Evolutionary conservation across 108 stramenopile species (phyloP), one percentile per base, ranked within the genome.

Genomic region (Epithemia pelagica): DNA sequence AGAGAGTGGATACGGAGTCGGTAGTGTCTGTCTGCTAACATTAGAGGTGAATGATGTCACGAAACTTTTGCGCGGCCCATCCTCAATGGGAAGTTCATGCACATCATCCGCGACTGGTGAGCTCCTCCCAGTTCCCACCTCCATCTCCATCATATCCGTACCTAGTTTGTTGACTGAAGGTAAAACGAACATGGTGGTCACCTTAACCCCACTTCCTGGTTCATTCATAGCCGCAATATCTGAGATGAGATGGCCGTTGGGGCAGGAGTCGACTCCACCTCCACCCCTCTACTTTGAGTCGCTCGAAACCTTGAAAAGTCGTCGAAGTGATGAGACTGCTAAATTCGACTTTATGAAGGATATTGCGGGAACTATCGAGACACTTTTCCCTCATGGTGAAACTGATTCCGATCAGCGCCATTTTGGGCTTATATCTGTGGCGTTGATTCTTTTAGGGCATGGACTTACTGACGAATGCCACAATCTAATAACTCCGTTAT

Each of bases 381-480:
- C 52, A 2, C 37, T 71, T 1, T 51, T 61, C 59, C 32, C 68
- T 52, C 26, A 20, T 7, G 15, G 22, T 54, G 66, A 57, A n/a
- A 23, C 27, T 23, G 32, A 54, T 8, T 21, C 20, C n/a, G 59
- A 68, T 32, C 24, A 20, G 25, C 65, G 65, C 24, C 58, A 59
- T 37, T 74, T 74, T 56, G 73, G 73, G 20, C 27, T 58, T 1
- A 59, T 80, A 19, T 56, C 81, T 21, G 21, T 76, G 53, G 77
- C 78, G 10, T 51, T 82, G 19, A 29, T 78, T 27, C 46, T 82
- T 54, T 52, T 82, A 23, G 81, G 81, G 19, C 58, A 82, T 56
- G 74, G 76, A 7, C 63, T 65, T 28, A 73, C 78, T 2, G 81
- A 82, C 62, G 78, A 82, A 62, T 55, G 58, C 7, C 81, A 82